Conservation (phyloP, 2,329 filamentous ascomycete species). For the Venturia aucupariae region DNA sequence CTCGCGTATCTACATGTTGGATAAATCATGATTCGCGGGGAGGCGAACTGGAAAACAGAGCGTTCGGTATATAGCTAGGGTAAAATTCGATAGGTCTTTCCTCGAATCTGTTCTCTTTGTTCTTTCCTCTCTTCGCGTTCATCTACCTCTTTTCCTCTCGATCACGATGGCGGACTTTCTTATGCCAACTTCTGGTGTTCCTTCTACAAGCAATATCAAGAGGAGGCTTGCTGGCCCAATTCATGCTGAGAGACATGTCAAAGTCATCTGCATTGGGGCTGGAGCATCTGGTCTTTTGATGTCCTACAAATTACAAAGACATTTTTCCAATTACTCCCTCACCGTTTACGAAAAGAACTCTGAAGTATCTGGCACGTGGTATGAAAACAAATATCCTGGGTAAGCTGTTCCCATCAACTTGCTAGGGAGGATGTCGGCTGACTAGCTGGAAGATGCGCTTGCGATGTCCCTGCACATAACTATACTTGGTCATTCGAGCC, state of each 20-base stretch:
- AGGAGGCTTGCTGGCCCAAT: slow-evolving; percentile 25
- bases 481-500: slow-evolving; percentile 44
- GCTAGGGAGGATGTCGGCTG: background rate
- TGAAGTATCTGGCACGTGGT: slow-evolving; percentile 43
- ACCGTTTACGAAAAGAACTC: slow-evolving; percentile 42
- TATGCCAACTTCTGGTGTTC: slow-evolving; percentile 20
- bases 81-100: background rate
- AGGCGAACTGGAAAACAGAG: background rate
- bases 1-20: background rate
- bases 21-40: background rate
- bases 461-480: slow-evolving; percentile 44
- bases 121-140: background rate
- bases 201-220: slow-evolving; percentile 22
- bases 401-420: slow-evolving; percentile 18
- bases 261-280: slow-evolving; percentile 38
- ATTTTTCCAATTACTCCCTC: slow-evolving; percentile 35
- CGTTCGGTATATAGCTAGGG: background rate
- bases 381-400: slow-evolving; percentile 40
- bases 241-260: slow-evolving; percentile 27
- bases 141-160: background rate
- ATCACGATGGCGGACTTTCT: slow-evolving; percentile 23
- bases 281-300: slow-evolving; percentile 39
- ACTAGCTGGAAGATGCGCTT: slow-evolving; percentile 30
- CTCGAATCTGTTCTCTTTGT: background rate
- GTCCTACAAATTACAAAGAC: slow-evolving; percentile 40